Conservation (phyloP, 2,329 filamentous ascomycete species). For the Aspergillus sp. region DNA sequence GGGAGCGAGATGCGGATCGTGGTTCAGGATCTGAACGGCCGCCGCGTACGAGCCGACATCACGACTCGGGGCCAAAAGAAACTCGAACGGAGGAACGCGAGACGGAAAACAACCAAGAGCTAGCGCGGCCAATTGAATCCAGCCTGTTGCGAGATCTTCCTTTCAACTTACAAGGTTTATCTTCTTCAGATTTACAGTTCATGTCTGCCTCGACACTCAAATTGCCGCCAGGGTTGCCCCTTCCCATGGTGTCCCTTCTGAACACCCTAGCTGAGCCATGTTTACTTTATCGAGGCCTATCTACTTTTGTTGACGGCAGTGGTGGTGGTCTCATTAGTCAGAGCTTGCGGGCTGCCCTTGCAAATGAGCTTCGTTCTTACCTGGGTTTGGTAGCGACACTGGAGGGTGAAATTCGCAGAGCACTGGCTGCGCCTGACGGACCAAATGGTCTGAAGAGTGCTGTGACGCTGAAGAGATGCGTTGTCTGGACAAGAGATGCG, state of each 20-base stretch:
- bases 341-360: constrained; percentile 85
- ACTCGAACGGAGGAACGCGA: constrained; percentile 24
- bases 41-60: constrained; percentile 20
- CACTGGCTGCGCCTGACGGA: constrained; percentile 71
- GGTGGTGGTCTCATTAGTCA: constrained; percentile 87
- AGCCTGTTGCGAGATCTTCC: constrained; percentile 78
- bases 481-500: constrained; percentile 96
- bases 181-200: constrained; percentile 83
- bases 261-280: constrained; percentile 92
- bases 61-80: constrained; percentile 28
- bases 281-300: constrained; percentile 81
- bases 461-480: constrained; percentile 91
- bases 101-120: constrained; percentile 44
- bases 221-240: constrained; percentile 77
- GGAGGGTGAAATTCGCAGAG: constrained; percentile 87
- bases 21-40: constrained; percentile 24
- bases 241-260: constrained; percentile 83
- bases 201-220: constrained; percentile 69
- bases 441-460: constrained; percentile 80
- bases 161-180: constrained; percentile 90
- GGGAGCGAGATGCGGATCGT: constrained; percentile 26
- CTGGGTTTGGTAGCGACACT: constrained; percentile 87
- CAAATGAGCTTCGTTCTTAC: constrained; percentile 84
- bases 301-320: constrained; percentile 78
- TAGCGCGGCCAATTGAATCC: constrained; percentile 67